Conservation (phyloP, 306 rosid genomes). For the Parietaria judaica region DNA sequence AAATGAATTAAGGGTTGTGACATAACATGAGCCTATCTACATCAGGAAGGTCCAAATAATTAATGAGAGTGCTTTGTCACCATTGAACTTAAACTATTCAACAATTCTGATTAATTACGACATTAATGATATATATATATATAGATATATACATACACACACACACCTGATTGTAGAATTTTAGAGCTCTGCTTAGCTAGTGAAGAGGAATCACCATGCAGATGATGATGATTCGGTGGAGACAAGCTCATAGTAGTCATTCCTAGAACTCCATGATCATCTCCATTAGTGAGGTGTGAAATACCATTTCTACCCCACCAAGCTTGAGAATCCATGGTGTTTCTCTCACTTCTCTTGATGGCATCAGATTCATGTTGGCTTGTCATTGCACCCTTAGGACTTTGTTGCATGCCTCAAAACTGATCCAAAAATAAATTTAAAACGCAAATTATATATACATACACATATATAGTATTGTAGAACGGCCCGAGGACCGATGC, state of each 20-base stretch:
- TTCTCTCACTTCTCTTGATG: background rate
- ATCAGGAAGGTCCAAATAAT: no score
- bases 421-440: background rate
- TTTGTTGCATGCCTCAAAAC: conserved; percentile 21
- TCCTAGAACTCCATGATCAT: background rate
- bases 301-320: conserved; percentile 20
- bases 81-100: background rate
- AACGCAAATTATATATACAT: background rate
- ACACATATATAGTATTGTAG: background rate
- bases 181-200: background rate
- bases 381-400: background rate
- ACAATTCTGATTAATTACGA: background rate
- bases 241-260: conserved; percentile 12
- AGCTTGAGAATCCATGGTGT: conserved; percentile 10
- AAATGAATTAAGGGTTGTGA: no score
- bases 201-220: conserved; percentile 10
- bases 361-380: conserved; percentile 8
- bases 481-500: no score
- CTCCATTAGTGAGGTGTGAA: conserved; percentile 12
- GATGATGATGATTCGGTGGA: conserved; percentile 4
- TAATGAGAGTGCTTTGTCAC: no score
- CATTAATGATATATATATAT: background rate
- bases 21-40: no score
- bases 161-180: no score
- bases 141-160: background rate